Evolutionary conservation across 2,329 filamentous ascomycete genomes (phyloP).

Genomic region (Colletotrichum sp.): DNA sequence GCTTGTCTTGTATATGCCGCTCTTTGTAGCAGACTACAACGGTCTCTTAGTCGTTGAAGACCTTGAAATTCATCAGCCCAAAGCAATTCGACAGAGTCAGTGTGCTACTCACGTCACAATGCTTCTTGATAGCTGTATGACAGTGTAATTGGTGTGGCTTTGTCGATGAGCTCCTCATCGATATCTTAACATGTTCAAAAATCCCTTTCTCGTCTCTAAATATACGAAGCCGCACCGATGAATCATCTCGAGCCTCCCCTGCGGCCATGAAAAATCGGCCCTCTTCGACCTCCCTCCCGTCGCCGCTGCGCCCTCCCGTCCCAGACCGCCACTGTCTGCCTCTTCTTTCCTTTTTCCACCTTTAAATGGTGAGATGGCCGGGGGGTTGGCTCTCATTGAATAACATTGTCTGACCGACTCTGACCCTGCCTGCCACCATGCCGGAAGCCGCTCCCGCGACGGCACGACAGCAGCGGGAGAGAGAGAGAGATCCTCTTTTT

Average conservation of each 20-base stretch:
- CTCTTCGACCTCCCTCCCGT: not conserved
- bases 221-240: not conserved
- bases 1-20: not conserved
- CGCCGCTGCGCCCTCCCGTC: conserved; percentile 6
- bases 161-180: not conserved
- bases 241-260: not conserved
- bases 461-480: not conserved
- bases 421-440: not conserved
- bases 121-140: rapidly evolving
- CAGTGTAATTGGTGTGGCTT: not conserved
- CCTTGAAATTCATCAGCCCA: not conserved
- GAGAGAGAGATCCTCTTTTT: not conserved
- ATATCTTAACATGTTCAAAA: not conserved
- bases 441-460: conserved; percentile 8
- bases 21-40: not conserved
- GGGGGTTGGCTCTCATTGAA: not conserved
- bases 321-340: conserved; percentile 16
- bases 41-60: too few species aligned
- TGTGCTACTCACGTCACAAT: not conserved
- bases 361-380: not conserved
- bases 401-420: not conserved
- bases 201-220: not conserved
- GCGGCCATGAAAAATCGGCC: not conserved
- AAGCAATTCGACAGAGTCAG: not conserved
- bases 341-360: conserved; percentile 4